A percentile compares a stretch with the other conserved stretches of the same genome.
phyloP scores from a whole-genome alignment of 352 stramenopile species.

The Pythium insidiosum region DNA sequence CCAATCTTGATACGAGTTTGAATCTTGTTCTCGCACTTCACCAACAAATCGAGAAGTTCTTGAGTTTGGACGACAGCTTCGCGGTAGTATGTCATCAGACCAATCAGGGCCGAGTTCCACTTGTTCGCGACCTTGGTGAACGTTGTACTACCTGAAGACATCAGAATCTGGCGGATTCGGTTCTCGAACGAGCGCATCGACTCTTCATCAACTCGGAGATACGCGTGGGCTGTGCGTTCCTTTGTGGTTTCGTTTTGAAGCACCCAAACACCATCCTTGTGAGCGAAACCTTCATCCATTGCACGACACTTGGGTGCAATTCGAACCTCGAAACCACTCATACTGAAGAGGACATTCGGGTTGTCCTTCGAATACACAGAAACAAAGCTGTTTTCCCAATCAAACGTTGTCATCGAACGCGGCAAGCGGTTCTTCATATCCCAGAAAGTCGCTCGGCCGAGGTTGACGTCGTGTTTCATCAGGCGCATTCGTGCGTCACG shows the following conservation, averaged over 20 bases:
- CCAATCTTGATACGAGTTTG: constrained; percentile 99
- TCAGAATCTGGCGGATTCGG: constrained; percentile 98
- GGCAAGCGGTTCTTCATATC: constrained; percentile 99
- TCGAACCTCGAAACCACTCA: constrained; percentile 98
- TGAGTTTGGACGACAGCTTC: constrained; percentile 99
- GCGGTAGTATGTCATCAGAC: constrained; percentile 99
- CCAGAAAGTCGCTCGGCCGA: constrained; percentile 99
- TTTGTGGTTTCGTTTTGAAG: constrained; percentile 99
- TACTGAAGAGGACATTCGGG: constrained; percentile 99
- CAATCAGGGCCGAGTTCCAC: constrained; percentile 92
- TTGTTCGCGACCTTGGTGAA: constrained; percentile 99
- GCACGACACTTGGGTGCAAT: constrained; percentile 91
- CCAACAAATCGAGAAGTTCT: constrained; percentile 98
- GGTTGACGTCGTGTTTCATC: constrained; percentile 99
- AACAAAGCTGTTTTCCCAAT: constrained; percentile 99
- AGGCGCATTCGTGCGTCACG: constrained; percentile 98
- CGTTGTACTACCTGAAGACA: constrained; percentile 98
- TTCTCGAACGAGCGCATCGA: constrained; percentile 98
- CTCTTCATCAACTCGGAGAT: constrained; percentile 94
- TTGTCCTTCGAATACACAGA: constrained; percentile 99
- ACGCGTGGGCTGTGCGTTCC: constrained; percentile 98
- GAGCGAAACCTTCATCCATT: constrained; percentile 88
- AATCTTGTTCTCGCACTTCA: constrained; percentile 99
- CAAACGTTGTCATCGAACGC: constrained; percentile 97
- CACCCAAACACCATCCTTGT: constrained; percentile 99